Conservation (phyloP, 805 yeast species). For the Saccharomycopsis selenospora region DNA sequence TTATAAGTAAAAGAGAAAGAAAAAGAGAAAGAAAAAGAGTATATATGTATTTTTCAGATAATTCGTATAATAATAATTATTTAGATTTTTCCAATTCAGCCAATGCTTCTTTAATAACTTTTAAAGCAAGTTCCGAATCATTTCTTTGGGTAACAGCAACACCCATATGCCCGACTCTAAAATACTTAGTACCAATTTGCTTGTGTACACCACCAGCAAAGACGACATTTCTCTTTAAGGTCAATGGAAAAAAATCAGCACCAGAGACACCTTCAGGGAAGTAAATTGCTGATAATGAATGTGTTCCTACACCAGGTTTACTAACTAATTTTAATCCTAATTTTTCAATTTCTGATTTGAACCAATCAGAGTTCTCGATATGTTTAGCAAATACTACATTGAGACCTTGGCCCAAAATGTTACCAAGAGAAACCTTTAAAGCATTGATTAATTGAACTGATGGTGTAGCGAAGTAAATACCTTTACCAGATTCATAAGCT, state of each 20-base stretch:
- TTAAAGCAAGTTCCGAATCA: conserved; percentile 45
- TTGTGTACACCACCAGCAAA: conserved; percentile 89
- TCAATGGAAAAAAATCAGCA: conserved; percentile 47
- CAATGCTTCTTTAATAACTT: conserved; percentile 39
- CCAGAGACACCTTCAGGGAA: conserved; percentile 71
- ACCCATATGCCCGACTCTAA: conserved; percentile 97
- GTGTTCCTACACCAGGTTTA: conserved; percentile 60
- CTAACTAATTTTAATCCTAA: conserved; percentile 68
- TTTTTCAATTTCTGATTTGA: conserved; percentile 48
- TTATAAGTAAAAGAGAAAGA: no score
- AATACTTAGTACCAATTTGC: conserved; percentile 71
- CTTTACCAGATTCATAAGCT: conserved; percentile 72
- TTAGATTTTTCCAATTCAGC: conserved; percentile 34
- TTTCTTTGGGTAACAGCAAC: conserved; percentile 58
- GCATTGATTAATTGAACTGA: conserved; percentile 83
- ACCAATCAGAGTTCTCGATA: conserved; percentile 49
- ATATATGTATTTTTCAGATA: no score
- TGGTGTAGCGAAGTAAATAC: conserved; percentile 95
- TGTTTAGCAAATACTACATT: conserved; percentile 60
- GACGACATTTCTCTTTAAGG: conserved; percentile 60
- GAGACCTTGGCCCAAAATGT: conserved; percentile 51
- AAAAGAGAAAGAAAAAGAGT: no score
- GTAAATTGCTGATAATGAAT: conserved; percentile 81
- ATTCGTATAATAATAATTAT: no score
- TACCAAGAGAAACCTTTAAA: conserved; percentile 64